Evolutionary conservation across 257 asterid genomes (phyloP).

Genomic region (Solanum appendiculatum): DNA sequence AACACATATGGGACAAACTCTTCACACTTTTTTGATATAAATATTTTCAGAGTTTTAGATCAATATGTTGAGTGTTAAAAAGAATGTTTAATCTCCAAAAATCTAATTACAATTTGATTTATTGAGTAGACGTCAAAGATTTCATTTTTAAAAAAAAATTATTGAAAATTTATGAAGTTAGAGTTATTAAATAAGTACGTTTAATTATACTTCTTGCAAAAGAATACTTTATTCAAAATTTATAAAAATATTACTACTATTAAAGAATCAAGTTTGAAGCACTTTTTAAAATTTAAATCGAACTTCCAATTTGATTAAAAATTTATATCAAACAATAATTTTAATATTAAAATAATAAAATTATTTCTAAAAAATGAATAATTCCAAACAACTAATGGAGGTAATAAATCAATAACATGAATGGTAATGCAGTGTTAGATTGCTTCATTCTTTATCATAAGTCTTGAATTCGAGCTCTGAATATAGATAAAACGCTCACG

Average conservation of each 20-base stretch:
- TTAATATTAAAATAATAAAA: too few species aligned
- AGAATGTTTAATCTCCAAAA: neutral
- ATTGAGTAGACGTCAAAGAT: neutral
- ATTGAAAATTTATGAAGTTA: too few species aligned
- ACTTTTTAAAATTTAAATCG: neutral
- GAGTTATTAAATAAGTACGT: neutral
- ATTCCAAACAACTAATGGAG: neutral
- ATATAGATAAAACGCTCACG: too few species aligned
- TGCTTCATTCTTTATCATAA: too few species aligned
- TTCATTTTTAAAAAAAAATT: too few species aligned
- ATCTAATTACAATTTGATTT: neutral
- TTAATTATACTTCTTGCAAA: neutral
- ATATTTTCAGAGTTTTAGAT: neutral
- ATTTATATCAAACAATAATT: neutral
- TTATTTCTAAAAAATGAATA: neutral
- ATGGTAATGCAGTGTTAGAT: rapidly evolving
- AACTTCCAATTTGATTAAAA: neutral
- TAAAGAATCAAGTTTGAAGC: too few species aligned
- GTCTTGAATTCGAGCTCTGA: rapidly evolving
- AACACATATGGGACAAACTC: neutral
- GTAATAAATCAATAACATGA: neutral
- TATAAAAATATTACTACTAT: too few species aligned
- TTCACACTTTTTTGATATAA: neutral
- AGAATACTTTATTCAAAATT: neutral
- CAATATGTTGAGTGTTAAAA: neutral